Evolutionary conservation across 495 filamentous ascomycete species (phyloP), one percentile per base, ranked within the genome.

Genomic region (Lasiosphaeria miniovina): DNA sequence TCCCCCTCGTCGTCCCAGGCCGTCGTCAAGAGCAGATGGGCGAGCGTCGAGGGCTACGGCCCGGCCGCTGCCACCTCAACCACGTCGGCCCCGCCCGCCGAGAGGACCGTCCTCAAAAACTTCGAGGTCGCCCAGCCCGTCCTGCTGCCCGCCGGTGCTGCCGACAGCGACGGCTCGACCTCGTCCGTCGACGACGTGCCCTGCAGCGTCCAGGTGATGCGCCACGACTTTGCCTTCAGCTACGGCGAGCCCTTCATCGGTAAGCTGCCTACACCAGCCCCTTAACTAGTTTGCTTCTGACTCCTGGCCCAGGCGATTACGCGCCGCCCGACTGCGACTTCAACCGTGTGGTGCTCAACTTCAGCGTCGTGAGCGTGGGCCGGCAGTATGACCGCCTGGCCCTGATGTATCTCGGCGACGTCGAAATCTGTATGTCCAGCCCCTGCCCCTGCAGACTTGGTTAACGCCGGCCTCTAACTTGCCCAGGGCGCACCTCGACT

Each of bases 191-290:
- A 24, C 46, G 57, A 15, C 51, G 63, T 55, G 60, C 61, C 34
- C 40, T 90, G 88, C 65, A 73, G 77, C 32, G 60, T 83, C 4
- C 51, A 84, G 36, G 71, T 96, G 43, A 91, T 95, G 83, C 70
- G 84, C 6, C 82, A 92, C 73, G 77, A 79, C 3, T 96, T 95
- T 74, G 90, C 78, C 2, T 86, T 72, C 60, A 93, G 88, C 63
- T 96, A 96, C 65, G 87, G 86, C 11, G 67, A 80, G 11, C 92
- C 91, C 0, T 96, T 89, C 61, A 81, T 93, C 64, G 90, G 91
- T 85, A 74, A 71, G 81, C 17, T 45, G 34, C 24, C 33, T 4
- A 46, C 12, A 4, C 43, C 43, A 11, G 8, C 6, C 43, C 15
- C 12, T n/a, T n/a, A 46, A 1, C 43, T 14, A 46, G 43, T 46